phyloP scores from a whole-genome alignment of 805 yeast genomes.

The Hanseniaspora opuntiae region DNA sequence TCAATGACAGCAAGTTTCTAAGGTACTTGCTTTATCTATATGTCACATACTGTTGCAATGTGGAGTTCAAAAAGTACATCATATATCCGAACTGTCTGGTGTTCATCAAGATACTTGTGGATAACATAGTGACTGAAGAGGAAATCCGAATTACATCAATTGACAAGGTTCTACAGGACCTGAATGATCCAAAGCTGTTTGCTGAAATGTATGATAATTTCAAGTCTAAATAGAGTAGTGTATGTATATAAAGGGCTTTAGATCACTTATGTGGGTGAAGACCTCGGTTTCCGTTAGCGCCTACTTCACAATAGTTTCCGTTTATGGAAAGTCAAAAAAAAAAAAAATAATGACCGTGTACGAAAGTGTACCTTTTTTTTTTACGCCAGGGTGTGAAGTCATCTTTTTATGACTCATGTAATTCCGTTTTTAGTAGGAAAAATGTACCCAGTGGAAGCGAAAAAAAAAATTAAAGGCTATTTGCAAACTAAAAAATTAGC shows the following conservation, averaged over 20 bases:
- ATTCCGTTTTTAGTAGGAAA: neutral
- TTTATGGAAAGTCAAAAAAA: conserved; percentile 31
- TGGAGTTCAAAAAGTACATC: conserved; percentile 40
- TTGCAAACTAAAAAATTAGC: neutral
- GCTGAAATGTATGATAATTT: conserved; percentile 67
- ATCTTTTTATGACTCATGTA: conserved; percentile 10
- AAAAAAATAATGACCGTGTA: conserved; percentile 31
- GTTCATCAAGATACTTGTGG: conserved; percentile 46
- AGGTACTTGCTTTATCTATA: conserved; percentile 58
- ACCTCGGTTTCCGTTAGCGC: neutral
- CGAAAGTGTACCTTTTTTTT: neutral
- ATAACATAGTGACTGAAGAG: conserved; percentile 20
- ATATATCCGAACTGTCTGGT: conserved; percentile 80
- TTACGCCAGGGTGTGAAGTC: neutral
- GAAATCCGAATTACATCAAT: neutral
- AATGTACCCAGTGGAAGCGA: too few species aligned
- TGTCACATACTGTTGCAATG: conserved; percentile 53
- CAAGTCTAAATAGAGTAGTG: conserved; percentile 21
- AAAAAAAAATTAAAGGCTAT: too few species aligned
- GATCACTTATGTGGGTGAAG: too few species aligned
- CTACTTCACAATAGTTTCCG: conserved; percentile 24
- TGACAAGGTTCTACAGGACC: conserved; percentile 11
- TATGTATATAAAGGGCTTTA: too few species aligned
- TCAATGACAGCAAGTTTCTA: conserved; percentile 51
- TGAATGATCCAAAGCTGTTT: conserved; percentile 31